Conservation (phyloP, 2,329 filamentous ascomycete species). For the Pseudogymnoascus sp. region DNA sequence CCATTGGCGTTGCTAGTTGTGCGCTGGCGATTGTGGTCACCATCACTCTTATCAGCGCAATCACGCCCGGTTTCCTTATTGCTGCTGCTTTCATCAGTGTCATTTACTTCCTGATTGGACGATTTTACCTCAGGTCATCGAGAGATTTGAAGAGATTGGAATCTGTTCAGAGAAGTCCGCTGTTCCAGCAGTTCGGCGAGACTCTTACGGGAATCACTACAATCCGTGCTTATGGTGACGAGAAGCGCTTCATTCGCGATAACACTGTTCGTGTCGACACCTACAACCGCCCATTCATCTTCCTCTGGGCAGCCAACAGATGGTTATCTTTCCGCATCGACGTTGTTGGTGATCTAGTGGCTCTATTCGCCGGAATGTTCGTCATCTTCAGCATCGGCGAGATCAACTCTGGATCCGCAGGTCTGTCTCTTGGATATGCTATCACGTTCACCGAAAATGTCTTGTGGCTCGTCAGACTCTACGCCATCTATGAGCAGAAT, state of each 20-base stretch:
- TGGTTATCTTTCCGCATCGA: slow-evolving; percentile 95
- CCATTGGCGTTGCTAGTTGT: slow-evolving; percentile 66
- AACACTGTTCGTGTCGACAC: slow-evolving; percentile 83
- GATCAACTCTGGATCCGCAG: slow-evolving; percentile 85
- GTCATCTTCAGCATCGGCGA: slow-evolving; percentile 74
- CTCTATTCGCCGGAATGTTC: slow-evolving; percentile 89
- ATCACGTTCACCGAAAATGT: slow-evolving; percentile 97
- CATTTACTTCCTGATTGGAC: slow-evolving; percentile 74
- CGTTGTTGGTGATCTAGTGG: slow-evolving; percentile 78
- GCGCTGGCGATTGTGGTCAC: slow-evolving; percentile 69
- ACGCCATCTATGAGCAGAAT: slow-evolving; percentile 94
- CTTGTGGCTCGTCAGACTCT: slow-evolving; percentile 89
- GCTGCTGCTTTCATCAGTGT: slow-evolving; percentile 77
- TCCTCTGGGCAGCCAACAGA: slow-evolving; percentile 90
- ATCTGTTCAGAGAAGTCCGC: slow-evolving; percentile 83
- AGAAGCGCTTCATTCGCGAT: slow-evolving; percentile 85
- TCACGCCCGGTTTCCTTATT: slow-evolving; percentile 86
- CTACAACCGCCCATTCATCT: slow-evolving; percentile 89
- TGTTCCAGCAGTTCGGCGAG: slow-evolving; percentile 98
- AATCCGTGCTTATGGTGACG: slow-evolving; percentile 92
- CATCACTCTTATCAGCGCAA: slow-evolving; percentile 73
- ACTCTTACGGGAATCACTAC: slow-evolving; percentile 92
- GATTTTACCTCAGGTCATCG: slow-evolving; percentile 87
- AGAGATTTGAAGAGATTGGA: slow-evolving; percentile 91
- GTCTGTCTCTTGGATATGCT: slow-evolving; percentile 89